Percentiles rank a stretch among this genome's conserved stretches.
Evolutionary conservation across 2,329 filamentous ascomycete genomes (phyloP).

Genomic region (Dichotomopilus funicola): DNA sequence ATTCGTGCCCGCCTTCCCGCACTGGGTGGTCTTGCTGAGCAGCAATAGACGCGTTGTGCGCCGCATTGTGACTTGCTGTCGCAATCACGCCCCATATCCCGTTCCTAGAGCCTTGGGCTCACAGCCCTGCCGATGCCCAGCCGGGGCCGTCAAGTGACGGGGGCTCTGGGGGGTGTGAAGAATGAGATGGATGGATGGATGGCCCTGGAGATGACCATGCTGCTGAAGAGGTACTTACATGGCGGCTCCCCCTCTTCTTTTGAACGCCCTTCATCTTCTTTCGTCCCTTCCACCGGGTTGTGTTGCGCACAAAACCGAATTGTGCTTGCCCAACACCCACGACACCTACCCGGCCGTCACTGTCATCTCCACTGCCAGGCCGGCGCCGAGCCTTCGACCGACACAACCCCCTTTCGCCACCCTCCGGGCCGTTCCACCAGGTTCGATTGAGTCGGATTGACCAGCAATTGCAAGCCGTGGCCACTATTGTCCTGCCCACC

Average conservation of each 20-base stretch:
- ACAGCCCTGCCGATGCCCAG: constrained; percentile 15
- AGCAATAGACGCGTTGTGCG: constrained; percentile 19
- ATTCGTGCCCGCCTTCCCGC: constrained; percentile 14
- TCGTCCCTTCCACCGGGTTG: constrained; percentile 4
- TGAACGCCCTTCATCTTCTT: constrained; percentile 10
- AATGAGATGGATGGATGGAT: background rate
- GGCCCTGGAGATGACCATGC: background rate
- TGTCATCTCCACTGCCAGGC: background rate
- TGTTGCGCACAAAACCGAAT: background rate
- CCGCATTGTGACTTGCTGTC: constrained; percentile 20
- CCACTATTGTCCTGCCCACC: constrained; percentile 10
- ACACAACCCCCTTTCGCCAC: constrained; percentile 15
- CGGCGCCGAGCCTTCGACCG: too few relatives aligned
- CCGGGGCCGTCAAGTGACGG: constrained; percentile 10
- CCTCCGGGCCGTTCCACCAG: background rate
- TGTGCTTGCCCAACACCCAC: background rate
- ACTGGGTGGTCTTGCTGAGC: constrained; percentile 3
- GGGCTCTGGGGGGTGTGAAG: background rate
- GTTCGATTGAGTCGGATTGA: constrained; percentile 22
- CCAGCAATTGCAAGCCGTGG: constrained; percentile 6
- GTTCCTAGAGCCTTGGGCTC: constrained; percentile 13
- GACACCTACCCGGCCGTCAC: constrained; percentile 4
- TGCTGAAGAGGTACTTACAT: constrained; percentile 14
- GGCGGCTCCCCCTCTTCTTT: constrained; percentile 4
- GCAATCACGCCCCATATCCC: constrained; percentile 17